A percentile compares a stretch with the other conserved stretches of the same genome.
These are phyloP conservation scores for Fusarium virguliforme DNA, from an alignment of 2,329 filamentous ascomycete genomes.

Conservation along the genomic window DNA sequence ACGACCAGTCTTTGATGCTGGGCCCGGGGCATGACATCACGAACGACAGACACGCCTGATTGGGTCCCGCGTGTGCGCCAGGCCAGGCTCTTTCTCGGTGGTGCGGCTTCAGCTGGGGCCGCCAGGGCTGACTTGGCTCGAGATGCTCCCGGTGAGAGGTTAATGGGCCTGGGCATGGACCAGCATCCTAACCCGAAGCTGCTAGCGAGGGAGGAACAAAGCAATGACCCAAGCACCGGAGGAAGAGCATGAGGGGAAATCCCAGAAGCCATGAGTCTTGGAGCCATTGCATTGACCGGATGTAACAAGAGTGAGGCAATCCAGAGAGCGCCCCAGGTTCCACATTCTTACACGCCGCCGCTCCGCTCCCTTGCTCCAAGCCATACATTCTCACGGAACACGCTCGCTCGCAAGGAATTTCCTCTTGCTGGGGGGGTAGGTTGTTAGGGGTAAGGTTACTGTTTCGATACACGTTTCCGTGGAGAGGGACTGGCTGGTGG, in stretches of 20 bases:
- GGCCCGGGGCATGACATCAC: constrained; percentile 43
- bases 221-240: constrained; percentile 25
- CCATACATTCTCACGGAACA: constrained; percentile 25
- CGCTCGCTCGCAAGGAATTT: constrained; percentile 29
- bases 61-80: constrained; percentile 21
- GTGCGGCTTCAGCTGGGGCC: constrained; percentile 46
- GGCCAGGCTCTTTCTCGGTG: constrained; percentile 46
- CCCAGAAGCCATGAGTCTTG: constrained; percentile 25
- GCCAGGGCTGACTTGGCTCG: constrained; percentile 43
- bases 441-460: background rate
- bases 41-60: constrained; percentile 25
- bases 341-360: constrained; percentile 32
- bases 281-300: constrained; percentile 22
- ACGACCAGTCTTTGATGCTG: constrained; percentile 1
- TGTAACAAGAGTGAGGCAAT: constrained; percentile 43
- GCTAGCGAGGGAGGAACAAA: constrained; percentile 28
- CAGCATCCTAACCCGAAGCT: constrained; percentile 39
- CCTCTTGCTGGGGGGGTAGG: background rate
- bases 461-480: constrained; percentile 9
- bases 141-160: constrained; percentile 36
- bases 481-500: background rate
- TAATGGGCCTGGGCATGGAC: constrained; percentile 38
- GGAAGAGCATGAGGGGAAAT: constrained; percentile 26
- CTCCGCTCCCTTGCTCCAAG: constrained; percentile 19
- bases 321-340: constrained; percentile 38